phyloP scores from a whole-genome alignment of 257 asterid genomes.

The Ilex asprella region DNA sequence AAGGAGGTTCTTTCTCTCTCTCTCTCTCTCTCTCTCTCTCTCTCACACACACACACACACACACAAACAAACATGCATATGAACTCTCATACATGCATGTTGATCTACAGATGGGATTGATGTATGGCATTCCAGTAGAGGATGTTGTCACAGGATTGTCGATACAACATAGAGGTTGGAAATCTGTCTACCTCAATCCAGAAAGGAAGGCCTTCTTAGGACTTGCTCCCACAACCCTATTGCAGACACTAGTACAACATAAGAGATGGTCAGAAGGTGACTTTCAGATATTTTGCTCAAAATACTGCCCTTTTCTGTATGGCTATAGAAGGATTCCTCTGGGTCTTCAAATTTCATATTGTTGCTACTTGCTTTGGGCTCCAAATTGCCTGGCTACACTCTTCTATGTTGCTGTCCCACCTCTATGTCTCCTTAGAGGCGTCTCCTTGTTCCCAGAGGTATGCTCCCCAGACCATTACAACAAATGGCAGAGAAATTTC shows the following conservation, averaged over 20 bases:
- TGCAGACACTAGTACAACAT: conserved; percentile 22
- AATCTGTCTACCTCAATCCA: conserved; percentile 20
- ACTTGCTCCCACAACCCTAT: conserved; percentile 19
- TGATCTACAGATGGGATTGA: conserved; percentile 24
- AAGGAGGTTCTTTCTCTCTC: conserved; percentile 19
- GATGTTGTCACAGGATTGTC: conserved; percentile 27
- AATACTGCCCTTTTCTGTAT: conserved; percentile 18
- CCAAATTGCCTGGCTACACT: conserved; percentile 19
- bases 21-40: not conserved
- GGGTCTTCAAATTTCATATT: conserved; percentile 16
- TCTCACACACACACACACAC: not conserved
- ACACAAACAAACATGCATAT: not conserved
- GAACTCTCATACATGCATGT: not conserved
- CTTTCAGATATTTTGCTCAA: conserved; percentile 23
- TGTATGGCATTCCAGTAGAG: conserved; percentile 26
- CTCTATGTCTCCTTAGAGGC: conserved; percentile 22
- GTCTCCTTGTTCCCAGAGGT: conserved; percentile 30
- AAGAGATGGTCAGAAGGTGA: conserved; percentile 27
- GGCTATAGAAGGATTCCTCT: conserved; percentile 23
- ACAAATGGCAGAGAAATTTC: not conserved
- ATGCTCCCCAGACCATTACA: not conserved
- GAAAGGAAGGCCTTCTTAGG: conserved; percentile 21
- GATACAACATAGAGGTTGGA: conserved; percentile 28
- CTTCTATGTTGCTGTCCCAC: conserved; percentile 9
- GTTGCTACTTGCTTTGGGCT: conserved; percentile 25